Base-by-base conservation (phyloP, 345 rosid species). In the Bruguiera gymnorhiza region DNA sequence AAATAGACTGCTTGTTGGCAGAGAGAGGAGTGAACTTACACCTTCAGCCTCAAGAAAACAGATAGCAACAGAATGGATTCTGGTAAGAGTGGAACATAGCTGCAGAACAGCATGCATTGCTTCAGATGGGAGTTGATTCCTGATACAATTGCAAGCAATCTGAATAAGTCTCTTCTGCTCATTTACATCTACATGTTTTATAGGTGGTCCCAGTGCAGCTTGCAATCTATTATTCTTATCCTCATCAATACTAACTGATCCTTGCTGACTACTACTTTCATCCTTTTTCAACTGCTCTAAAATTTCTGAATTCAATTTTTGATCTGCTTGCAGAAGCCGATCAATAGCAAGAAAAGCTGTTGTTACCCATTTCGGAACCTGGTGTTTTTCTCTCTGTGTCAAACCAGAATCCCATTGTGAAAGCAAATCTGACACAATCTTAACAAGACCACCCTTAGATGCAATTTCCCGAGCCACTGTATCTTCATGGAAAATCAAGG, bases 341-440 rank as follows among this genome's bases (percentile, higher is more conserved):
- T 94, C 98, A 67, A 91, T 76, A 61, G 97, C 90, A 80, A 94
- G 95, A 87, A 91, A 94, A 74, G 94, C 93, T 60, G 96, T 88
- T 46, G 97, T 88, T 69, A 91, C 89, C 97, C 98, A 94, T 84
- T 89, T 94, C 32, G 95, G 95, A 81, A 81, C 93, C 73, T 76
- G 82, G 19, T 21, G n/a, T 39, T 84, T 86, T 63, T 80, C 92
- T 67, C 69, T 73, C 23, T 77, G 86, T 62, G 72, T 85, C 71
- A 77, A 70, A 70, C 79, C 85, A 76, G 88, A 78, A 73, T 83
- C 87, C 98, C 98, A 94, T 37, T 81, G 79, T 34, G 87, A 80
- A 62, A 94, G 97, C 63, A 91, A 66, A 85, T 91, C 88, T 23
- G 81, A 78, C 11, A 80, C 91, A 79, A 87, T 78, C 77, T 89